Conservation (phyloP, 352 stramenopile genomes). For the Pythium sukuiense region DNA sequence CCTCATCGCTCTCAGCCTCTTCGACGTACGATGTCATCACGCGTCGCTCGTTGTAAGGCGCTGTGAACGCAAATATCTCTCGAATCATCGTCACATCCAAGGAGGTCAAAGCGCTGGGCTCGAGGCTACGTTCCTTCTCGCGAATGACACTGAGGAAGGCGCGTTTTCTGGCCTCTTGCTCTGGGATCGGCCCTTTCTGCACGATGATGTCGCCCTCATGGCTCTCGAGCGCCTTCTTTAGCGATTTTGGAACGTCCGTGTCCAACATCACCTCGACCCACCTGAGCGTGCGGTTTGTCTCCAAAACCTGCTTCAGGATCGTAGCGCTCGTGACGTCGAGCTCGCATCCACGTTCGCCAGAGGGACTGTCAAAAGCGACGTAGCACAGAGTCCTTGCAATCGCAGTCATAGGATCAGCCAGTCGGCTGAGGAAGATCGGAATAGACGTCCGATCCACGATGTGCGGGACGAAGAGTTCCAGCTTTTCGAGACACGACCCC, state of each 20-base stretch:
- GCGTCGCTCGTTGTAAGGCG: neutral
- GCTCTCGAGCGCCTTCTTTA: neutral
- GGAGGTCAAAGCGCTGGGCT: neutral
- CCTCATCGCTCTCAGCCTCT: neutral
- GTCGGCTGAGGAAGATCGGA: neutral
- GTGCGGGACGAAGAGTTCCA: neutral
- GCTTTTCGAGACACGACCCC: neutral
- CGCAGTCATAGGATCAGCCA: neutral
- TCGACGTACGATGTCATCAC: neutral
- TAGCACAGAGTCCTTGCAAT: neutral
- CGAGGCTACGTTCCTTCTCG: neutral
- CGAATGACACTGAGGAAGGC: neutral
- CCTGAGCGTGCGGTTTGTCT: neutral
- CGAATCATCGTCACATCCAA: neutral
- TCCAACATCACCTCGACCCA: neutral
- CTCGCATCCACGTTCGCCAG: neutral
- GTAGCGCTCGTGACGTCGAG: neutral
- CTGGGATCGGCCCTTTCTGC: constrained; percentile 1
- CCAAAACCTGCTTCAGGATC: neutral
- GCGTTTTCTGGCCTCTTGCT: neutral
- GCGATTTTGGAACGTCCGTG: neutral
- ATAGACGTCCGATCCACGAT: neutral
- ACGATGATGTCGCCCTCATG: neutral
- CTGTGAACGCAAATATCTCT: neutral
- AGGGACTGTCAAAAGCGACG: neutral